Evolutionary conservation across 306 rosid species (phyloP).

Genomic region (Bauhinia variegata): DNA sequence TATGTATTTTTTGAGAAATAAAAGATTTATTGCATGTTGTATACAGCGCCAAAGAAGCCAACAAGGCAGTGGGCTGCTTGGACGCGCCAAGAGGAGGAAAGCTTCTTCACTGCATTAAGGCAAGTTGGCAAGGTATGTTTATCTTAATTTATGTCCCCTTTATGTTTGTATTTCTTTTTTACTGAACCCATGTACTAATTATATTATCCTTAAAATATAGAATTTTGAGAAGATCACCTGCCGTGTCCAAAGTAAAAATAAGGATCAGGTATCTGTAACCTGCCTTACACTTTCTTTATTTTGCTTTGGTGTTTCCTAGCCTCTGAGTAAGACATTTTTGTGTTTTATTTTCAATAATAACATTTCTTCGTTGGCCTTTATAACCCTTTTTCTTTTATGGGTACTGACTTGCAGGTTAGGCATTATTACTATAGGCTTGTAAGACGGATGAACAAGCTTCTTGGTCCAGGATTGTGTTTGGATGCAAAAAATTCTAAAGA

Average conservation of each 20-base stretch:
- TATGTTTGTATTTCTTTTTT: slow-evolving; percentile 24
- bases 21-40: slow-evolving; percentile 27
- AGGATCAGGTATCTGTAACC: slow-evolving; percentile 67
- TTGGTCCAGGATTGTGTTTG: slow-evolving; percentile 86
- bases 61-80: slow-evolving; percentile 99
- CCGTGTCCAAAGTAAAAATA: slow-evolving; percentile 96
- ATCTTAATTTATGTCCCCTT: slow-evolving; percentile 14
- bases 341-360: slow-evolving; percentile 15
- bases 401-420: slow-evolving; percentile 63
- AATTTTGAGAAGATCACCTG: slow-evolving; percentile 95
- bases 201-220: slow-evolving; percentile 51
- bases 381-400: slow-evolving; percentile 22
- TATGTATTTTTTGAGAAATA: slow-evolving; percentile 26
- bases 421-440: slow-evolving; percentile 98
- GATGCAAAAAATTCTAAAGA: slow-evolving; percentile 94
- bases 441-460: slow-evolving; percentile 97
- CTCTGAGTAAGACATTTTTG: neutral
- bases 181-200: slow-evolving; percentile 30
- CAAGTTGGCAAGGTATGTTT: slow-evolving; percentile 88
- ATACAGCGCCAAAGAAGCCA: slow-evolving; percentile 70
- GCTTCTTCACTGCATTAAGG: slow-evolving; percentile 91
- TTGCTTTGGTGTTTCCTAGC: neutral
- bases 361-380: slow-evolving; percentile 25
- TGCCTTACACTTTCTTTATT: slow-evolving; percentile 10
- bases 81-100: slow-evolving; percentile 99